These are phyloP conservation scores for Ogataea hybrid DNA, from an alignment of 1,139 yeast genomes.

Conservation along the genomic window DNA sequence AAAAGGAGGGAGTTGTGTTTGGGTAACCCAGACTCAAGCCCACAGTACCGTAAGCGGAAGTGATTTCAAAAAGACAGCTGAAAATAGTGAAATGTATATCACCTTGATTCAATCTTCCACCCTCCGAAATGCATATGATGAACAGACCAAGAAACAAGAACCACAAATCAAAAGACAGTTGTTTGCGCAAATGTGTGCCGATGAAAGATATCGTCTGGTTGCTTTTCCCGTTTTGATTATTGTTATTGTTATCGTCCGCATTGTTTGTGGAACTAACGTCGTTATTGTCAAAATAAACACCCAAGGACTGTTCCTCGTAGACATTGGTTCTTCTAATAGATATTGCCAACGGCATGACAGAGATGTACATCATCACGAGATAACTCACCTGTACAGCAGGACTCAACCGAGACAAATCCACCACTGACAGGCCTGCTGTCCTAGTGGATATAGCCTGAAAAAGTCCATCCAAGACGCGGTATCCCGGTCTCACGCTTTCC, in stretches of 20 bases:
- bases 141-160: constrained; percentile 84
- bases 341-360: constrained; percentile 93
- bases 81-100: constrained; percentile 62
- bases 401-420: constrained; percentile 67
- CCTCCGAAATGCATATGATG: constrained; percentile 83
- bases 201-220: constrained; percentile 46
- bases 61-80: constrained; percentile 77
- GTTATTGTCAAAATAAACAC: constrained; percentile 56
- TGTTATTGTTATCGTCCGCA: background rate
- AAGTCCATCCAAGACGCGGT: constrained; percentile 73
- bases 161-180: constrained; percentile 94
- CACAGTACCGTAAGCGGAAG: constrained; percentile 95
- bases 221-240: constrained; percentile 21
- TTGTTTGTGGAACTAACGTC: constrained; percentile 28
- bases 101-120: constrained; percentile 49
- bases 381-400: constrained; percentile 94
- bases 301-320: constrained; percentile 93
- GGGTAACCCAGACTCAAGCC: constrained; percentile 89
- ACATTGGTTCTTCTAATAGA: constrained; percentile 96
- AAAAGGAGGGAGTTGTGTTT: constrained; percentile 60
- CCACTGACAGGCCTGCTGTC: constrained; percentile 85
- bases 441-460: constrained; percentile 92
- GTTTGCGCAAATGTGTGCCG: constrained; percentile 87
- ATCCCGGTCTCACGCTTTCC: constrained; percentile 56
- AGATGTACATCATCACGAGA: constrained; percentile 96